phyloP scores from a whole-genome alignment of 2,329 filamentous ascomycete species.

The Teratosphaeria destructans region DNA sequence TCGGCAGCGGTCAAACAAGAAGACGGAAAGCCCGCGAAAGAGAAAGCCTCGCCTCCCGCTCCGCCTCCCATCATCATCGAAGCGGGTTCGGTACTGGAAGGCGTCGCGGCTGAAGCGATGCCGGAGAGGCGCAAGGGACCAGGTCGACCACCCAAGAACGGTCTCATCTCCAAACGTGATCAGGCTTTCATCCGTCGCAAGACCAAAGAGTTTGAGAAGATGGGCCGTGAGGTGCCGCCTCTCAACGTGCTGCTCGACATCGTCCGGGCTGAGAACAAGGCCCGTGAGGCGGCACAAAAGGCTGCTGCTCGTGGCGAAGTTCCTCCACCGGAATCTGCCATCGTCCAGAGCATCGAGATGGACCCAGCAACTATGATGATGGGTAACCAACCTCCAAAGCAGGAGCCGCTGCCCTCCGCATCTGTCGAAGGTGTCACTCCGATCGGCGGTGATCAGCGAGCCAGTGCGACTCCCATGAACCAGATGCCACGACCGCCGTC shows the following conservation, averaged over 20 bases:
- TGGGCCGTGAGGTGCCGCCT: slow-evolving; percentile 18
- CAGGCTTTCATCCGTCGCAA: slow-evolving; percentile 24
- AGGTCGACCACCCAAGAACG: slow-evolving; percentile 72
- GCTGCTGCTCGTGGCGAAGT: slow-evolving; percentile 11
- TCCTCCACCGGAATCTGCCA: slow-evolving; percentile 20
- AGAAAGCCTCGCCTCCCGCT: slow-evolving; percentile 7
- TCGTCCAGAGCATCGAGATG: slow-evolving; percentile 19
- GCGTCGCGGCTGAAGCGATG: slow-evolving; percentile 25
- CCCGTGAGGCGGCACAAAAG: slow-evolving; percentile 22
- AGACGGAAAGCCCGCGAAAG: slow-evolving; percentile 1
- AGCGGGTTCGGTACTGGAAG: slow-evolving; percentile 22
- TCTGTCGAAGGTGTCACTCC: neutral
- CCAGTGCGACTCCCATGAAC: slow-evolving; percentile 15
- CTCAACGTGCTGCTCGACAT: slow-evolving; percentile 21
- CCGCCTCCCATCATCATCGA: slow-evolving; percentile 12
- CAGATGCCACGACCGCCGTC: slow-evolving; percentile 24
- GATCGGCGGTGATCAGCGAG: neutral
- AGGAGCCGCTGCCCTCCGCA: neutral
- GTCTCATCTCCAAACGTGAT: slow-evolving; percentile 72
- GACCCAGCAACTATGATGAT: neutral
- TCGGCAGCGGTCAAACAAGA: neutral
- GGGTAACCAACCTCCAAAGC: neutral
- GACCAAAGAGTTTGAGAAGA: slow-evolving; percentile 26
- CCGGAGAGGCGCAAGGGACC: slow-evolving; percentile 62
- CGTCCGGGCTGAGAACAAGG: slow-evolving; percentile 27